A percentile compares a stretch with the other conserved stretches of the same genome.
phyloP scores from a whole-genome alignment of 129 eudicot species.

The Lactuca sativa region DNA sequence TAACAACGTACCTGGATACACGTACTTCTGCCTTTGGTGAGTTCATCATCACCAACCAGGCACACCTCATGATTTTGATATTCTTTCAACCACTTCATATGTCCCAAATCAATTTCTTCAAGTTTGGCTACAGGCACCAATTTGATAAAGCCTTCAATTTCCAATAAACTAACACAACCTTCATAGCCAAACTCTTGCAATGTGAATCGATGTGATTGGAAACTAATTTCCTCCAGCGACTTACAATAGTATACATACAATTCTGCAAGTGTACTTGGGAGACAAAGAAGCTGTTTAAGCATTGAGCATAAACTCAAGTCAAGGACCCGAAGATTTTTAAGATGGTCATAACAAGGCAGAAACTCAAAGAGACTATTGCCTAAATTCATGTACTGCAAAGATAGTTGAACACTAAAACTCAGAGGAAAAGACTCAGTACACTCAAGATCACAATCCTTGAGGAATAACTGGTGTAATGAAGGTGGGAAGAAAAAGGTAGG shows the following conservation, averaged over 20 bases:
- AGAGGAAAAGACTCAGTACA: background rate
- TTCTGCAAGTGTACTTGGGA: slow-evolving; percentile 26
- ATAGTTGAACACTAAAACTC: background rate
- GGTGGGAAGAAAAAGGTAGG: background rate
- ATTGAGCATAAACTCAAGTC: slow-evolving; percentile 5
- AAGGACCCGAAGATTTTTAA: slow-evolving; percentile 18
- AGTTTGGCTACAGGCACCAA: slow-evolving; percentile 1
- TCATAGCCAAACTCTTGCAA: slow-evolving; percentile 21
- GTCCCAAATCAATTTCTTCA: slow-evolving; percentile 1
- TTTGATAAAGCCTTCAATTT: slow-evolving; percentile 18
- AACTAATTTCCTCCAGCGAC: slow-evolving; percentile 16
- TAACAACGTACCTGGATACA: no score
- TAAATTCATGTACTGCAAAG: slow-evolving; percentile 12
- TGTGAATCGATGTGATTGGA: slow-evolving; percentile 6
- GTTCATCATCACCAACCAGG: slow-evolving; percentile 18
- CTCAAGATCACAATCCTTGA: background rate
- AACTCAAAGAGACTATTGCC: background rate
- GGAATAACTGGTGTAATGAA: slow-evolving; percentile 4
- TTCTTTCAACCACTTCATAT: slow-evolving; percentile 21
- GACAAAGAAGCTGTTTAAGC: background rate
- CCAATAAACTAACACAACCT: slow-evolving; percentile 16
- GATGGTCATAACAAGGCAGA: slow-evolving; percentile 14
- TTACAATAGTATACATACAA: slow-evolving; percentile 16
- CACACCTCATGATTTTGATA: slow-evolving; percentile 8
- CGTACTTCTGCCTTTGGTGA: slow-evolving; percentile 1